phyloP scores from a whole-genome alignment of 179 eudicot genomes.

The Spergularia azorica region DNA sequence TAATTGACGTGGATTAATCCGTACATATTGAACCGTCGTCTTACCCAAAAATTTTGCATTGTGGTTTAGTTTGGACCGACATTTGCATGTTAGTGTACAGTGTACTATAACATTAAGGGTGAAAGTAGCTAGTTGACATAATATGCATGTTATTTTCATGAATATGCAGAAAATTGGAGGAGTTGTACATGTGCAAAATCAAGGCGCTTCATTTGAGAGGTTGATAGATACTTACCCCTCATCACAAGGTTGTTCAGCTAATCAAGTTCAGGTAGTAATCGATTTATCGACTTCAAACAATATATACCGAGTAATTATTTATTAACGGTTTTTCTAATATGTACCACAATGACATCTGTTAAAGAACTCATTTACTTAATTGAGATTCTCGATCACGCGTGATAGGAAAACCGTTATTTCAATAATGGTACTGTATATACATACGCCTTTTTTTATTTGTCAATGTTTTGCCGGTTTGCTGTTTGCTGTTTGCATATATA shows the following conservation, averaged over 20 bases:
- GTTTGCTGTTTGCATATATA: no score
- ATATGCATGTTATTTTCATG: not conserved
- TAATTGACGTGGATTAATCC: no score
- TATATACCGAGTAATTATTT: no score
- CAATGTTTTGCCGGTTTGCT: no score
- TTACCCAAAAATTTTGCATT: not conserved
- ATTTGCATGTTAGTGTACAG: conserved; percentile 5
- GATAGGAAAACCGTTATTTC: no score
- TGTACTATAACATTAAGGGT: not conserved
- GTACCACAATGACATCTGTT: no score
- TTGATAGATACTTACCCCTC: conserved; percentile 22
- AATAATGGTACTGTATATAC: no score
- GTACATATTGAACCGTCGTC: not conserved
- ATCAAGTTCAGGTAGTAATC: conserved; percentile 31
- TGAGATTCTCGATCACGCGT: no score
- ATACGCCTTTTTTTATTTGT: no score
- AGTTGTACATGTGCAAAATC: conserved; percentile 7
- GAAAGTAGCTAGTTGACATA: not conserved
- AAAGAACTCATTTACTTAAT: no score
- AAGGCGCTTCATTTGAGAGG: conserved; percentile 29
- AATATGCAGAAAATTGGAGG: conserved; percentile 21
- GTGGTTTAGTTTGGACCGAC: not conserved
- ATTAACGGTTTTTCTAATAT: no score
- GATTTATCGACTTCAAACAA: not conserved
- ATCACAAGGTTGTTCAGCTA: conserved; percentile 34